phyloP scores from a whole-genome alignment of 768 basidiomycete species.

The Cubamyces sp. region DNA sequence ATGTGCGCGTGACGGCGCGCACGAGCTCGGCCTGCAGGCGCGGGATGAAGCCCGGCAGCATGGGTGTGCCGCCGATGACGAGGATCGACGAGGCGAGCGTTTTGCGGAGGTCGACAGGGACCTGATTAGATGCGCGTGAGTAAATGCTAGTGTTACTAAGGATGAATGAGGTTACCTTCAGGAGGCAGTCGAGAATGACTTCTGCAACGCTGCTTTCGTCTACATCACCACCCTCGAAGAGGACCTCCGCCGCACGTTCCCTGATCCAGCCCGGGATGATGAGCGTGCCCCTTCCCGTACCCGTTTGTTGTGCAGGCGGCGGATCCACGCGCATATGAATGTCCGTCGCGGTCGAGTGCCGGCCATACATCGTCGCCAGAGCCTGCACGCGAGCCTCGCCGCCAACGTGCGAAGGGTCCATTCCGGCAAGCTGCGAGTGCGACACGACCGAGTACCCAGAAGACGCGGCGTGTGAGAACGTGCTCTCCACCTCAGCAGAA shows the following conservation, averaged over 20 bases:
- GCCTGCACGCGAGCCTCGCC: conserved; percentile 63
- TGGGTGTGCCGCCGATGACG: conserved; percentile 85
- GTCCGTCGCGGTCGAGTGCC: conserved; percentile 79
- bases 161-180: conserved; percentile 62
- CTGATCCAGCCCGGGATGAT: conserved; percentile 94
- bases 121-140: conserved; percentile 44
- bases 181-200: conserved; percentile 73
- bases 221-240: conserved; percentile 89
- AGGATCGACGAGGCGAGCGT: conserved; percentile 84
- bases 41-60: conserved; percentile 91
- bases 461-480: conserved; percentile 52
- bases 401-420: conserved; percentile 34
- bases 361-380: conserved; percentile 69
- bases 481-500: conserved; percentile 51
- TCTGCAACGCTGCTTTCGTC: conserved; percentile 88
- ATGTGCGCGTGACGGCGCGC: conserved; percentile 54
- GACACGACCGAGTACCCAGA: conserved; percentile 66
- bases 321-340: conserved; percentile 71
- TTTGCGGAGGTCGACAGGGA: conserved; percentile 88
- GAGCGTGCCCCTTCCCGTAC: conserved; percentile 77
- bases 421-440: conserved; percentile 38
- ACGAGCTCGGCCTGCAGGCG: conserved; percentile 83
- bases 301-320: conserved; percentile 64
- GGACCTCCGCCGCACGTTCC: conserved; percentile 86
- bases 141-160: too few species aligned